Percentiles rank a stretch among this genome's conserved stretches.
Conservation (phyloP, 1,284 basidiomycete species). For the Cutaneotrichosporon sp. region DNA sequence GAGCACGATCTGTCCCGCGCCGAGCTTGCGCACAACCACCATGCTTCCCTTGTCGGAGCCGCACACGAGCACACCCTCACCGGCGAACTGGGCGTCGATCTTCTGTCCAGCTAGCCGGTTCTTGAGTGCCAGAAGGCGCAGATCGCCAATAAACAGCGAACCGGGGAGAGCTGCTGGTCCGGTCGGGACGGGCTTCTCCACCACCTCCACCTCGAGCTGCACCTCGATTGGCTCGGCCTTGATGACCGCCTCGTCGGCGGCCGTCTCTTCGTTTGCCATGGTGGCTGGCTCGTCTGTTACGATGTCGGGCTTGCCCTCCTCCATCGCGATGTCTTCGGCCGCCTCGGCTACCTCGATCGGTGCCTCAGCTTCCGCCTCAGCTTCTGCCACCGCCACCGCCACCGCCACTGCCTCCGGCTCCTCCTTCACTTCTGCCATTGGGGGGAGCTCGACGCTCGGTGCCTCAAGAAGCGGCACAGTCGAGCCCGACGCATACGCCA, state of each 20-base stretch:
- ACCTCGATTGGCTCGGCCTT: constrained; percentile 18
- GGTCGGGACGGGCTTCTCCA: constrained; percentile 46
- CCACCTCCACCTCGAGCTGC: neutral
- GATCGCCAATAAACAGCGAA: constrained; percentile 92
- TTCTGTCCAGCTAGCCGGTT: constrained; percentile 67
- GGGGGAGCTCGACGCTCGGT: constrained; percentile 63
- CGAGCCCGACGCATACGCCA: constrained; percentile 79
- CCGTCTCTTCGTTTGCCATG: constrained; percentile 14
- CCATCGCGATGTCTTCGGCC: constrained; percentile 2
- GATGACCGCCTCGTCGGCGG: constrained; percentile 13
- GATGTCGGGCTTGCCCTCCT: constrained; percentile 13
- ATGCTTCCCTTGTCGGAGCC: constrained; percentile 71
- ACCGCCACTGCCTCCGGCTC: constrained; percentile 4
- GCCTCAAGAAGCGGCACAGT: constrained; percentile 57
- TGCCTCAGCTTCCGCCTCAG: constrained; percentile 13
- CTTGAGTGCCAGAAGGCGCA: constrained; percentile 84
- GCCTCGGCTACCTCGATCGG: neutral
- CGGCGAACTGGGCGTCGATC: constrained; percentile 85
- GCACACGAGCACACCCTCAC: constrained; percentile 92
- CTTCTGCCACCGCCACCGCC: constrained; percentile 18
- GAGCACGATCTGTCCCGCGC: constrained; percentile 75
- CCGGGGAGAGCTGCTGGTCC: constrained; percentile 69
- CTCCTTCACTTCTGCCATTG: constrained; percentile 29
- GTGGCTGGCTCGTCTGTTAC: constrained; percentile 14
- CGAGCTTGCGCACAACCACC: constrained; percentile 84